Percentiles rank a stretch among this genome's conserved stretches.
These are phyloP conservation scores for Rhododendron henanense DNA, from an alignment of 148 eudicot species.

Conservation along the genomic window DNA sequence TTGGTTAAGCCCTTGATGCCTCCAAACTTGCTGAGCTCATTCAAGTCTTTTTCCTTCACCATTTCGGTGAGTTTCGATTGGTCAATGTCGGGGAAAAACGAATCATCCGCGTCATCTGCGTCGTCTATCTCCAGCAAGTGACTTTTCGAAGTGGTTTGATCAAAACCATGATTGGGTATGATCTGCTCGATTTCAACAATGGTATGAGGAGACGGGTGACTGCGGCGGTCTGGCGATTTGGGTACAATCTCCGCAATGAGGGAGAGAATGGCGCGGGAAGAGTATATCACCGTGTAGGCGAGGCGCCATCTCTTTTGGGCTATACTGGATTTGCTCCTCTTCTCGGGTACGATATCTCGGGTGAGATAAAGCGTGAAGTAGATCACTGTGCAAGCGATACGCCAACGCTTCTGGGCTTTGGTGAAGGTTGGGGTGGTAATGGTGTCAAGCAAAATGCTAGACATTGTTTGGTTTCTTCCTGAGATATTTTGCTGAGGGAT, in stretches of 20 bases:
- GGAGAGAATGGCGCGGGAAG: conserved; percentile 31
- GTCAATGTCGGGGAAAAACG: conserved; percentile 25
- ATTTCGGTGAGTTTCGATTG: conserved; percentile 31
- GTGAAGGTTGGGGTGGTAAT: not conserved
- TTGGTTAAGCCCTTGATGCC: conserved; percentile 40
- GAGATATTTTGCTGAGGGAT: not conserved
- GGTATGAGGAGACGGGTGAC: not conserved
- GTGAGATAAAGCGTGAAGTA: conserved; percentile 11
- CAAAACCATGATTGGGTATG: not conserved
- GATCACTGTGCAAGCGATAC: conserved; percentile 8
- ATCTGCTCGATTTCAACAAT: conserved; percentile 24
- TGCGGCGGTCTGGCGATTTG: not conserved
- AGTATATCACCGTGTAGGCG: conserved; percentile 17
- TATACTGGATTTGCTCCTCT: not conserved
- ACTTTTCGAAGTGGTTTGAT: not conserved
- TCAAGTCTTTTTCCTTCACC: conserved; percentile 45
- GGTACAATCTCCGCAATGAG: conserved; percentile 15
- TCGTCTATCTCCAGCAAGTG: not conserved
- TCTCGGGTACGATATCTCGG: not conserved
- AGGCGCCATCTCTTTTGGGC: conserved; percentile 8
- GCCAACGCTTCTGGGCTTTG: conserved; percentile 20
- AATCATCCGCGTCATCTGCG: not conserved
- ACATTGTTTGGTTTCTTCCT: not conserved
- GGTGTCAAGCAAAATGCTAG: not conserved
- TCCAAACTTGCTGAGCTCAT: conserved; percentile 33